Conservation (phyloP, 441 rosid genomes). For the Erodium trifolium region DNA sequence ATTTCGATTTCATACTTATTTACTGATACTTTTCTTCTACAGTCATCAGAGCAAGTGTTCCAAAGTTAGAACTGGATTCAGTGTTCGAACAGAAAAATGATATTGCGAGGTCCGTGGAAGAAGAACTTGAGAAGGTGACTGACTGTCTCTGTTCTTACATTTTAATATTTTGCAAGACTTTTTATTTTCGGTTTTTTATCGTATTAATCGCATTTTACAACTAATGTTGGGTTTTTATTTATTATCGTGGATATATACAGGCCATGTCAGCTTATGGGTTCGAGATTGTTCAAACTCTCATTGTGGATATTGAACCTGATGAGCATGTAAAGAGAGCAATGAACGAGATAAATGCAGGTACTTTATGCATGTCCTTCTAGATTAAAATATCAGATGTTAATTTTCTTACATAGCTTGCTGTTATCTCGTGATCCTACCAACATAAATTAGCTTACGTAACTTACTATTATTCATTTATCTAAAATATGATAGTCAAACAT, state of each 20-base stretch:
- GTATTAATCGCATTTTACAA: background rate
- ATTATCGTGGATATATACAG: conserved; percentile 18
- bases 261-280: conserved; percentile 57
- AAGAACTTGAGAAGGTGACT: conserved; percentile 53
- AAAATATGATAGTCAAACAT: too few species aligned
- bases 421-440: background rate
- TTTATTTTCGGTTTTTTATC: background rate
- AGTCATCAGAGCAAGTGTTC: conserved; percentile 64
- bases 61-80: conserved; percentile 47
- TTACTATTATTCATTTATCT: background rate
- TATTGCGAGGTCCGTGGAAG: conserved; percentile 54
- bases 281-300: conserved; percentile 57
- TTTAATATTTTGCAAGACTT: background rate
- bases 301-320: conserved; percentile 57
- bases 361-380: background rate
- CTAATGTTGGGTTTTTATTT: background rate
- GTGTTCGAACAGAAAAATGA: conserved; percentile 63
- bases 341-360: conserved; percentile 74
- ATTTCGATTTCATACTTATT: background rate
- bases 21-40: background rate
- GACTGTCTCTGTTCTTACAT: background rate
- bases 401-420: background rate
- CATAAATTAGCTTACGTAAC: background rate
- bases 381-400: background rate
- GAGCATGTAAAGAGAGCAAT: conserved; percentile 56